A percentile compares a stretch with the other conserved stretches of the same genome.
These are phyloP conservation scores for Auricularia cornea DNA, from an alignment of 768 basidiomycete species.

Conservation along the genomic window DNA sequence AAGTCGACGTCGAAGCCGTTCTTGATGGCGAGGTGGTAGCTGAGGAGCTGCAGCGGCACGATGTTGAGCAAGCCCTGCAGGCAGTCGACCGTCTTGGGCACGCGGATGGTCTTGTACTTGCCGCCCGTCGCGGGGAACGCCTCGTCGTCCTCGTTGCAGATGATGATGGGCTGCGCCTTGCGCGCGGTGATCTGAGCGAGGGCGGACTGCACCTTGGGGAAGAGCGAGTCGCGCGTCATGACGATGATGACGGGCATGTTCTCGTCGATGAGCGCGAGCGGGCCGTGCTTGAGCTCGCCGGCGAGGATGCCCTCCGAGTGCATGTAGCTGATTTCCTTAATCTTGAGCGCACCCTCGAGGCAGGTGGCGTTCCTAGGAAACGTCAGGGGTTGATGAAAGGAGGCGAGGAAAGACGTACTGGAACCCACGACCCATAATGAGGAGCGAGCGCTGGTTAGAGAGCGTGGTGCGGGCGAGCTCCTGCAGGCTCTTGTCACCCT, in stretches of 20 bases:
- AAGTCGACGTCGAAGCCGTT: slow-evolving; percentile 98
- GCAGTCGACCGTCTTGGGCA: slow-evolving; percentile 90
- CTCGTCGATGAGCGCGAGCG: slow-evolving; percentile 94
- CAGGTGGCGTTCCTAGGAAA: slow-evolving; percentile 65
- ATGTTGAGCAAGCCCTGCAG: slow-evolving; percentile 95
- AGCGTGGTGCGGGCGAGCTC: slow-evolving; percentile 73
- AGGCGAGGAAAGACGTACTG: slow-evolving; percentile 48
- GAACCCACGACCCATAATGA: slow-evolving; percentile 97
- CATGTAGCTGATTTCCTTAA: slow-evolving; percentile 98
- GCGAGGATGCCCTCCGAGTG: slow-evolving; percentile 88
- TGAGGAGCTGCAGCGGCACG: slow-evolving; percentile 89
- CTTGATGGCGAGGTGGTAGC: slow-evolving; percentile 92
- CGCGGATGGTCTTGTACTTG: slow-evolving; percentile 75
- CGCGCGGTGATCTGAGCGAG: slow-evolving; percentile 96
- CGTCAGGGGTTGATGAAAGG: neutral
- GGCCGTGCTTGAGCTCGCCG: slow-evolving; percentile 98
- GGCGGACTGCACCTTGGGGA: slow-evolving; percentile 96
- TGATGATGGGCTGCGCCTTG: slow-evolving; percentile 89
- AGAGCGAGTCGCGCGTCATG: slow-evolving; percentile 98
- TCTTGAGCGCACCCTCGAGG: slow-evolving; percentile 96
- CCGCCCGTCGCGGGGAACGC: slow-evolving; percentile 68
- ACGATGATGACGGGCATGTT: slow-evolving; percentile 98
- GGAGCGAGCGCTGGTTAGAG: slow-evolving; percentile 71
- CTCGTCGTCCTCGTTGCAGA: slow-evolving; percentile 90
- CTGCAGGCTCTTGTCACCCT: slow-evolving; percentile 67